Conservation (phyloP, 78 protist species). For the Polysphondylium violaceum region DNA sequence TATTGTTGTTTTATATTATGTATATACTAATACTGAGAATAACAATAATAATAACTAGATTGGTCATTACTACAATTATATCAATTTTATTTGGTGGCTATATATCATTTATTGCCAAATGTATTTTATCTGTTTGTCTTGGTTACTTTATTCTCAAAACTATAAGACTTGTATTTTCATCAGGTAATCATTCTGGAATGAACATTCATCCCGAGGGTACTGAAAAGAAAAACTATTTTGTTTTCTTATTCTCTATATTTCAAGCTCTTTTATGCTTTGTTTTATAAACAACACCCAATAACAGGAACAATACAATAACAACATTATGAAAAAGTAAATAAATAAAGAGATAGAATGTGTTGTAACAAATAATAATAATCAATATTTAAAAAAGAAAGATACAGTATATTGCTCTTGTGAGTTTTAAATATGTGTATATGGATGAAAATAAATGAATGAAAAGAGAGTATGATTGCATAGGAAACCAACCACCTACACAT, state of each 20-base stretch:
- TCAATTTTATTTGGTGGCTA: conserved; percentile 32
- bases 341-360: neutral
- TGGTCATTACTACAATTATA: conserved; percentile 9
- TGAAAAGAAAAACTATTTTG: conserved; percentile 57
- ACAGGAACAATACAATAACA: neutral
- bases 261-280: conserved; percentile 41
- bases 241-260: conserved; percentile 18
- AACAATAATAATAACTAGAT: neutral
- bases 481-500: too few relatives aligned
- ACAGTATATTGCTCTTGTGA: too few relatives aligned
- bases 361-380: neutral
- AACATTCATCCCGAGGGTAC: conserved; percentile 5
- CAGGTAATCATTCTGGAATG: neutral
- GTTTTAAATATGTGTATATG: too few relatives aligned
- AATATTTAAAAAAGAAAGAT: too few relatives aligned
- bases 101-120: conserved; percentile 1
- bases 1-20: neutral
- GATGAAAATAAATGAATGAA: too few relatives aligned
- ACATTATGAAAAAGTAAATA: neutral
- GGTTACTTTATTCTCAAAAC: conserved; percentile 41
- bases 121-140: neutral
- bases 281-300: neutral
- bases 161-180: conserved; percentile 46
- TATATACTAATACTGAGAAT: neutral
- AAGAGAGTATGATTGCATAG: too few relatives aligned